Percentiles rank a stretch among this genome's conserved stretches.
These are phyloP conservation scores for Claviceps fusiformis DNA, from an alignment of 2,329 filamentous ascomycete species.

Conservation along the genomic window DNA sequence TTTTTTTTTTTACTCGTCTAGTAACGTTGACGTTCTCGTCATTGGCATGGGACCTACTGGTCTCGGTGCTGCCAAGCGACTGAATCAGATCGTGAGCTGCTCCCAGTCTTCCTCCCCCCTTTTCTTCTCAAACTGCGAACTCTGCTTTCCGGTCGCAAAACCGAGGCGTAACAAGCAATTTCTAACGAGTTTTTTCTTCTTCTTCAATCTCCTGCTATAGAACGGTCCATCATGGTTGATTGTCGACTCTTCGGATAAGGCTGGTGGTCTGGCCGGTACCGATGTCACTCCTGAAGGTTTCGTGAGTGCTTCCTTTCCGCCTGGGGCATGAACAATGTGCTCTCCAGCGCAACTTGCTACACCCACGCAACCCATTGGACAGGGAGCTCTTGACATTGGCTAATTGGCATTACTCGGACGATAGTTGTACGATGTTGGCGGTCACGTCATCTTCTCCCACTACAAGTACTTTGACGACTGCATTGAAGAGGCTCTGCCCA, in stretches of 20 bases:
- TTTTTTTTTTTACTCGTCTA: conserved; percentile 30
- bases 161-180: conserved; percentile 2
- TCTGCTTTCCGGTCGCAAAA: background rate
- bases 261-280: conserved; percentile 90
- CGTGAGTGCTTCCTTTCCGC: conserved; percentile 44
- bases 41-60: conserved; percentile 97
- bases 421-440: conserved; percentile 95
- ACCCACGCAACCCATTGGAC: background rate
- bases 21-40: conserved; percentile 90
- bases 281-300: conserved; percentile 94
- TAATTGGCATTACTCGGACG: background rate
- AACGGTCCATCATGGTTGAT: conserved; percentile 92
- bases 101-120: conserved; percentile 7
- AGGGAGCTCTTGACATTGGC: background rate
- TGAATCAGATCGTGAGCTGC: conserved; percentile 77
- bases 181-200: conserved; percentile 13
- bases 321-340: background rate
- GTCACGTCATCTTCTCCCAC: conserved; percentile 98
- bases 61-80: conserved; percentile 92
- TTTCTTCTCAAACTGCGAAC: conserved; percentile 15
- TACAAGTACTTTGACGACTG: conserved; percentile 99
- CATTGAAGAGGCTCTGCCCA: conserved; percentile 90
- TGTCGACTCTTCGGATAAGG: conserved; percentile 79
- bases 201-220: conserved; percentile 31
- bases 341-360: background rate